Conservation (phyloP, 202 grass and related monocot species). For the Dendrocalamus latiflorus region DNA sequence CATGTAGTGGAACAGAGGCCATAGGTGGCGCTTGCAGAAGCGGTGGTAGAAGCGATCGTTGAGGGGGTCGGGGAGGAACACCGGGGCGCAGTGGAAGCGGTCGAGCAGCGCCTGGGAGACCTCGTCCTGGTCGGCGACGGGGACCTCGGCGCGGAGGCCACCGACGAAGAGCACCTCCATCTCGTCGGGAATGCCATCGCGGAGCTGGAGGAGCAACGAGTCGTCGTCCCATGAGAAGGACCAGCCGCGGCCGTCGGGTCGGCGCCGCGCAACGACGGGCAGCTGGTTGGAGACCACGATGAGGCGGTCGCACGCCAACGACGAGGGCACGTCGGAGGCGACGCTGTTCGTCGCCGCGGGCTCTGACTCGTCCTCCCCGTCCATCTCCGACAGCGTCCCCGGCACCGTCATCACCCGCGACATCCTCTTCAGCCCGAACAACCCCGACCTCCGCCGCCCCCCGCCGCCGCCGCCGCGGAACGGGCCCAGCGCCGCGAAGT, state of each 20-base stretch:
- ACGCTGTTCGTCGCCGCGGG: conserved; percentile 59
- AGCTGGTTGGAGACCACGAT: conserved; percentile 86
- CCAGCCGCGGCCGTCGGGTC: conserved; percentile 81
- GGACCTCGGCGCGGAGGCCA: conserved; percentile 64
- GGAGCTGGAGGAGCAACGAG: conserved; percentile 88
- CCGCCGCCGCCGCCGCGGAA: conserved; percentile 21
- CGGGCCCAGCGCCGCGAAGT: conserved; percentile 68
- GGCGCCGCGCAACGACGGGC: conserved; percentile 54
- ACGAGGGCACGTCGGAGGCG: conserved; percentile 79
- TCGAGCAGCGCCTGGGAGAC: conserved; percentile 78
- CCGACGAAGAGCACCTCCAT: conserved; percentile 98
- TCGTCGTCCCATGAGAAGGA: conserved; percentile 88
- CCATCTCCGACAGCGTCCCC: conserved; percentile 67
- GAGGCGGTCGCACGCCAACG: conserved; percentile 52
- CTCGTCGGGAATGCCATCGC: conserved; percentile 84
- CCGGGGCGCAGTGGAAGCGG: conserved; percentile 67
- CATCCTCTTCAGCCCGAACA: conserved; percentile 64
- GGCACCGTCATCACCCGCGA: conserved; percentile 85
- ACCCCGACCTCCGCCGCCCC: conserved; percentile 28
- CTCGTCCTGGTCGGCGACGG: conserved; percentile 69
- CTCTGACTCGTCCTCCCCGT: conserved; percentile 69
- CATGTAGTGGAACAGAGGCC: conserved; percentile 99
- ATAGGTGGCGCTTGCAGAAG: conserved; percentile 87
- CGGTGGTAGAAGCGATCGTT: conserved; percentile 74
- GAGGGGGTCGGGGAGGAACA: conserved; percentile 66